phyloP scores from a whole-genome alignment of 2,329 filamentous ascomycete species.

The Colletotrichum theobromicola region DNA sequence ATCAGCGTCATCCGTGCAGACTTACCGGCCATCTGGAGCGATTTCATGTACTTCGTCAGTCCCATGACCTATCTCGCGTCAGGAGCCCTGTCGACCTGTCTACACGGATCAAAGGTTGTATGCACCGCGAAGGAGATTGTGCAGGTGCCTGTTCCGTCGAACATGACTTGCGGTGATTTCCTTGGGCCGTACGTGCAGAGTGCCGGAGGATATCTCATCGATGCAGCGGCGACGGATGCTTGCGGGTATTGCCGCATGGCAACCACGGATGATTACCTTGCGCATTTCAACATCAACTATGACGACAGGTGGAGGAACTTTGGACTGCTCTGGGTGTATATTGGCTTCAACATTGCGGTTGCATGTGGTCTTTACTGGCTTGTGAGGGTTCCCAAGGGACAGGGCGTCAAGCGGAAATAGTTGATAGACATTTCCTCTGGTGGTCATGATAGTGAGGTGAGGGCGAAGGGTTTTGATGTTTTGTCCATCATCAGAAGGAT shows the following conservation, averaged over 20 bases:
- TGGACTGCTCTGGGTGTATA: conserved; percentile 59
- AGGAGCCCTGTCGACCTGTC: conserved; percentile 29
- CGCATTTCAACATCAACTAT: conserved; percentile 48
- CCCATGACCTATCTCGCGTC: conserved; percentile 34
- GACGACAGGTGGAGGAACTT: conserved; percentile 55
- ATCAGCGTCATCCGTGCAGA: conserved; percentile 16
- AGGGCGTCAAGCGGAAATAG: conserved; percentile 1
- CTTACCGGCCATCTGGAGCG: conserved; percentile 22
- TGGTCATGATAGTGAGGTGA: no score
- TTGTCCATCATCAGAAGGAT: neutral
- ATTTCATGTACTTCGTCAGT: conserved; percentile 26
- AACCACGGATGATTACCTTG: conserved; percentile 42
- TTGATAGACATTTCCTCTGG: neutral
- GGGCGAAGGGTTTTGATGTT: neutral
- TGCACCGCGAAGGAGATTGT: conserved; percentile 23
- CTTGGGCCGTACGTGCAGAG: conserved; percentile 11
- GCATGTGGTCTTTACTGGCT: conserved; percentile 54
- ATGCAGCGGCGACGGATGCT: conserved; percentile 35
- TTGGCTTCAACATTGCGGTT: conserved; percentile 55
- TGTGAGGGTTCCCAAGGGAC: conserved; percentile 31
- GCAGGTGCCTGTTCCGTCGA: conserved; percentile 7
- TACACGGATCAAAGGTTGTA: conserved; percentile 22
- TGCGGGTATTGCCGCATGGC: conserved; percentile 50
- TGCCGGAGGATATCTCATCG: conserved; percentile 17
- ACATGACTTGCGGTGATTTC: conserved; percentile 21